Percentiles rank a stretch among this genome's conserved stretches.
These are phyloP conservation scores for Sorghum bicolor DNA, from an alignment of 176 grass and related monocot genomes.

Conservation along the genomic window Sorghum_bicolor_NCBIv3 NC_012873.2:6570501-6571000, in stretches of 20 bases:
- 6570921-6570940: background rate
- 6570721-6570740: background rate
- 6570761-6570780: background rate
- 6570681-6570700: conserved; percentile 61
- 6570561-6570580: conserved; percentile 79
- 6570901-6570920: background rate
- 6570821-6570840: background rate
- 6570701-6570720: background rate
- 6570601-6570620: conserved; percentile 66
- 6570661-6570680: conserved; percentile 63
- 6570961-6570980: conserved; percentile 6
- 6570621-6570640: conserved; percentile 78
- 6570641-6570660: conserved; percentile 63
- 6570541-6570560: conserved; percentile 63
- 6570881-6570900: background rate
- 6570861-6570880: background rate
- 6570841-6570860: background rate
- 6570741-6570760: background rate
- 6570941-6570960: conserved; percentile 6
- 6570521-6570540: conserved; percentile 48
- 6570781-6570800: background rate
- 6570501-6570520: conserved; percentile 4
- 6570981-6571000: background rate
- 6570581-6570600: conserved; percentile 68
- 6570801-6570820: conserved; percentile 6